Percentiles rank a stretch among this genome's conserved stretches.
Conservation (phyloP, 1,284 basidiomycete species). For the Trametes versicolor region DNA sequence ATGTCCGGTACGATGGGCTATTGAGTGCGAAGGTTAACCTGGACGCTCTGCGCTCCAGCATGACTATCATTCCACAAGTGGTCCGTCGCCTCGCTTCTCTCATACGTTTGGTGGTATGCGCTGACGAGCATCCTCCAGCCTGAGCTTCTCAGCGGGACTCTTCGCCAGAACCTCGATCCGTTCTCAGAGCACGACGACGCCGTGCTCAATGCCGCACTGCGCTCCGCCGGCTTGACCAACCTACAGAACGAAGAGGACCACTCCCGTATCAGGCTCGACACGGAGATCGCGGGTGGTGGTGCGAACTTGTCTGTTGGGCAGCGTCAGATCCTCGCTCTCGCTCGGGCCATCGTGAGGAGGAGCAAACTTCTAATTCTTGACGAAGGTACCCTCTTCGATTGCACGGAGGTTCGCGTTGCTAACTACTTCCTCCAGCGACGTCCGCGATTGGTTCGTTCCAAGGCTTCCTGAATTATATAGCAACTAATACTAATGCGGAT, state of each 20-base stretch:
- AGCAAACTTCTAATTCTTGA: conserved; percentile 73
- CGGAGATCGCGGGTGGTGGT: conserved; percentile 64
- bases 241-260: conserved; percentile 60
- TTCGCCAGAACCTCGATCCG: conserved; percentile 72
- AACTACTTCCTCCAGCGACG: conserved; percentile 35
- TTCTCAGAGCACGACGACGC: conserved; percentile 81
- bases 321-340: conserved; percentile 69
- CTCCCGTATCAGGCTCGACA: conserved; percentile 63
- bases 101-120: conserved; percentile 36
- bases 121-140: conserved; percentile 51
- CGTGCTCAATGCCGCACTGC: conserved; percentile 59
- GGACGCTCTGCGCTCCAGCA: conserved; percentile 57
- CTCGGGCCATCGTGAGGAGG: conserved; percentile 65
- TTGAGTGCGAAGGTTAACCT: conserved; percentile 61
- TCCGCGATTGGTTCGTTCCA: conserved; percentile 42
- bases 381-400: conserved; percentile 55
- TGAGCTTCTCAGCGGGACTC: conserved; percentile 66
- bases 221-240: conserved; percentile 62
- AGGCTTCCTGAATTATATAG: background rate
- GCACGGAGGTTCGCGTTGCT: background rate
- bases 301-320: conserved; percentile 68
- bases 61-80: conserved; percentile 58
- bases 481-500: background rate
- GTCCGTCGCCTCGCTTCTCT: conserved; percentile 45
- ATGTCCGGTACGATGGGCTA: conserved; percentile 48